Percentiles rank a stretch among this genome's conserved stretches.
These are phyloP conservation scores for Pogostemon cablin DNA, from an alignment of 257 asterid species.

Conservation along the genomic window DNA sequence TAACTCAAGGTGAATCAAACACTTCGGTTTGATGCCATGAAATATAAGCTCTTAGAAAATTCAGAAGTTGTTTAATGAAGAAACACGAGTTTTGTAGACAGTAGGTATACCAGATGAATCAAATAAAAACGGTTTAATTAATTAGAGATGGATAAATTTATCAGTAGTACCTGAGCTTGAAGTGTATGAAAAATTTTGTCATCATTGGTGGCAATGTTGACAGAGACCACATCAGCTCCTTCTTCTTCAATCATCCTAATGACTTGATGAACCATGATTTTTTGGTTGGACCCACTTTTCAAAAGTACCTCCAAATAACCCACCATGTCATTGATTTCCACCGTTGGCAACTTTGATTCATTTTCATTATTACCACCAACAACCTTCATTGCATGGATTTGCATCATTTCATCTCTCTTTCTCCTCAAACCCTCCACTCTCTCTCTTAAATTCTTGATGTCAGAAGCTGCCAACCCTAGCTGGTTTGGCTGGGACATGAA, in stretches of 20 bases:
- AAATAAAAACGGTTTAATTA: neutral
- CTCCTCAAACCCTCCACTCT: slow-evolving; percentile 38
- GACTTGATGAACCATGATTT: slow-evolving; percentile 32
- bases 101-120: neutral
- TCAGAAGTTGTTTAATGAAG: too few relatives aligned
- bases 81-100: too few relatives aligned
- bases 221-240: slow-evolving; percentile 46
- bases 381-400: neutral
- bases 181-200: slow-evolving; percentile 33
- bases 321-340: slow-evolving; percentile 39
- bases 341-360: slow-evolving; percentile 19
- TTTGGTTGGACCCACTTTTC: slow-evolving; percentile 32
- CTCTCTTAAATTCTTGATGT: slow-evolving; percentile 37
- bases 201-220: slow-evolving; percentile 27
- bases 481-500: slow-evolving; percentile 43
- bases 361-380: neutral
- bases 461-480: slow-evolving; percentile 39
- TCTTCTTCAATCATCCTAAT: slow-evolving; percentile 41
- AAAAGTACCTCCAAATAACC: slow-evolving; percentile 47
- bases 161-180: slow-evolving; percentile 45
- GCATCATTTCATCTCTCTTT: slow-evolving; percentile 27
- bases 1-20: too few relatives aligned
- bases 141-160: neutral
- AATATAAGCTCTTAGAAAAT: too few relatives aligned
- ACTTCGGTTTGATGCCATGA: too few relatives aligned